A percentile compares a stretch with the other conserved stretches of the same genome.
These are phyloP conservation scores for Ottelia alismoides DNA, from an alignment of 106 monocot genomes.

Conservation along the genomic window DNA sequence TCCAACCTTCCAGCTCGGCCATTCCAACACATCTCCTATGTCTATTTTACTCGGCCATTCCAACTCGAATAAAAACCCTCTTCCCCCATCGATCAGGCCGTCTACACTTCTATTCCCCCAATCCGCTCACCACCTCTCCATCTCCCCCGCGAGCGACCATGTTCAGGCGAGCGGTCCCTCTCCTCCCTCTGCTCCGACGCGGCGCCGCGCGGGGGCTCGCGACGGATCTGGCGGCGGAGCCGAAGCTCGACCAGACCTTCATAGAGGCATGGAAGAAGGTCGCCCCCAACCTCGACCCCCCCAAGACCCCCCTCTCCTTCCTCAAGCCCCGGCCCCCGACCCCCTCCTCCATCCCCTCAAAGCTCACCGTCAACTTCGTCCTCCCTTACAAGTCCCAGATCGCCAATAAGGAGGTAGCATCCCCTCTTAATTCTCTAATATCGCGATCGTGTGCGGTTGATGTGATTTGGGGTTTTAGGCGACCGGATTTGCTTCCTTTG, in stretches of 20 bases:
- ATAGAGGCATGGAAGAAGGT: slow-evolving; percentile 87
- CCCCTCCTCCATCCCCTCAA: slow-evolving; percentile 64
- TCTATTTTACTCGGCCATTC: too few relatives aligned
- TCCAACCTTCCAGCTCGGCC: too few relatives aligned
- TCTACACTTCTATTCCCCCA: too few relatives aligned
- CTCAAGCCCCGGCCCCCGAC: slow-evolving; percentile 82
- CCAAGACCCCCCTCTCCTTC: slow-evolving; percentile 69
- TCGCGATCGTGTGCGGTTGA: too few relatives aligned
- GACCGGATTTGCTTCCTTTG: too few relatives aligned
- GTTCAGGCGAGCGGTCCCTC: slow-evolving; percentile 13
- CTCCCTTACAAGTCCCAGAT: slow-evolving; percentile 89
- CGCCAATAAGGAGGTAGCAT: slow-evolving; percentile 67
- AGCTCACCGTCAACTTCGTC: slow-evolving; percentile 96
- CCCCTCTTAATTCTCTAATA: too few relatives aligned
- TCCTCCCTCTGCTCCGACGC: slow-evolving; percentile 8
- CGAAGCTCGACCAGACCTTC: slow-evolving; percentile 34
- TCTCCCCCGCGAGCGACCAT: too few relatives aligned
- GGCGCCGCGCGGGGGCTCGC: slow-evolving; percentile 12
- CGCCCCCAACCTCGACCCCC: slow-evolving; percentile 79
- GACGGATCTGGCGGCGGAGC: slow-evolving; percentile 27
- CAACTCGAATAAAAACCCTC: too few relatives aligned
- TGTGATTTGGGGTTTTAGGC: too few relatives aligned
- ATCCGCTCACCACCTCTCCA: too few relatives aligned
- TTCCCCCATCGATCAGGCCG: too few relatives aligned
- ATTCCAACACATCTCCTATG: too few relatives aligned